phyloP scores from a whole-genome alignment of 2,329 filamentous ascomycete genomes.

The Ophiostoma australiae region DNA sequence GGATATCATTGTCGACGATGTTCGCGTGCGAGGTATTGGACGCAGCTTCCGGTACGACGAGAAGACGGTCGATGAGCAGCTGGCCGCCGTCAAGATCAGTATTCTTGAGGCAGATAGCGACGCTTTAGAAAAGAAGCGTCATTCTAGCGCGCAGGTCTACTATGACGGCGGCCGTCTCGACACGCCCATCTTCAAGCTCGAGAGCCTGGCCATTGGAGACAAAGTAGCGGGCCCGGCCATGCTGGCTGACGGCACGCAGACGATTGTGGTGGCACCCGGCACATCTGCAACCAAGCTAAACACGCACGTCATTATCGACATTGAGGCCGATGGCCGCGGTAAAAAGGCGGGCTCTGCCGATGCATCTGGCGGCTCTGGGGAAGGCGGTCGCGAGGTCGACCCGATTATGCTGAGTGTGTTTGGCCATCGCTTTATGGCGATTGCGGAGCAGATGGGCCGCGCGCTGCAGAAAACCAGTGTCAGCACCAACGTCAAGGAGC shows the following conservation, averaged over 20 bases:
- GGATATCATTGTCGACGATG: slow-evolving; percentile 72
- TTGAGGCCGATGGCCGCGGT: slow-evolving; percentile 44
- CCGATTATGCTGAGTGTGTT: slow-evolving; percentile 41
- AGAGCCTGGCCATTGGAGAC: slow-evolving; percentile 66
- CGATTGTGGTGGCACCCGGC: slow-evolving; percentile 79
- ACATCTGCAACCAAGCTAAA: slow-evolving; percentile 72
- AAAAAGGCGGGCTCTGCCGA: slow-evolving; percentile 30
- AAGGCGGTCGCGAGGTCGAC: slow-evolving; percentile 77
- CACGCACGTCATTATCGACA: slow-evolving; percentile 85
- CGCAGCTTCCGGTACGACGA: slow-evolving; percentile 78
- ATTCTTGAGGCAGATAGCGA: slow-evolving; percentile 45
- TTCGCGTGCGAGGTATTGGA: slow-evolving; percentile 73
- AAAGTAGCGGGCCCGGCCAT: slow-evolving; percentile 75
- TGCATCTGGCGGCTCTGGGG: slow-evolving; percentile 69
- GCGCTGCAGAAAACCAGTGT: slow-evolving; percentile 24
- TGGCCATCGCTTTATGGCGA: slow-evolving; percentile 25
- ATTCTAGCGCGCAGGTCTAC: slow-evolving; percentile 67
- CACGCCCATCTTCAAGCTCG: slow-evolving; percentile 78
- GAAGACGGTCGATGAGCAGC: slow-evolving; percentile 77
- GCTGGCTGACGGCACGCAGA: slow-evolving; percentile 82
- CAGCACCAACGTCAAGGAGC: slow-evolving; percentile 25
- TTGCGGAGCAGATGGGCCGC: slow-evolving; percentile 25
- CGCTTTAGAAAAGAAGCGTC: slow-evolving; percentile 45
- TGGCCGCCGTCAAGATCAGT: slow-evolving; percentile 62
- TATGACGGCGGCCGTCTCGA: slow-evolving; percentile 75